Percentiles rank a stretch among this genome's conserved stretches.
phyloP scores from a whole-genome alignment of 169 alveolate species.

The Besnoitia besnoiti region DNA sequence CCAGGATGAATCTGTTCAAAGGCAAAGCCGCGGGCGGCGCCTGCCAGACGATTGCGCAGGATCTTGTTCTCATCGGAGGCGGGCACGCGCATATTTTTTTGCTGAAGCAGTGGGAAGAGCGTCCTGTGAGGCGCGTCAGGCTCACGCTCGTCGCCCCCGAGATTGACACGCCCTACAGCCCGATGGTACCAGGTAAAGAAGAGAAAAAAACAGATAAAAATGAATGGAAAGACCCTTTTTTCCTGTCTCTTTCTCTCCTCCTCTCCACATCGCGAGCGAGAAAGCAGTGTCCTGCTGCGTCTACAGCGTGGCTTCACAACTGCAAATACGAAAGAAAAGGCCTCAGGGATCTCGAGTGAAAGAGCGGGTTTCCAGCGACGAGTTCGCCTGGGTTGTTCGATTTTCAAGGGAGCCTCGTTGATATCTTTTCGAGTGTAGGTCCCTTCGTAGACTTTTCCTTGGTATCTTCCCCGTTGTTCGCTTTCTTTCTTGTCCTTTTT shows the following conservation, averaged over 20 bases:
- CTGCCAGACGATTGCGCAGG: not conserved
- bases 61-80: conserved; percentile 31
- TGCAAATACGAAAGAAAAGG: too few species aligned
- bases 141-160: conserved; percentile 27
- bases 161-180: conserved; percentile 38
- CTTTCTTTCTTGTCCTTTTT: too few species aligned
- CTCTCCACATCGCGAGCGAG: not conserved
- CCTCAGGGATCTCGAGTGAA: too few species aligned
- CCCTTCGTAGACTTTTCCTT: too few species aligned
- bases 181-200: conserved; percentile 24
- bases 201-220: not conserved
- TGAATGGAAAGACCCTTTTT: not conserved
- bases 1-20: not conserved
- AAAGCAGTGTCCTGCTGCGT: too few species aligned
- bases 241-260: too few species aligned
- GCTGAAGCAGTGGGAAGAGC: not conserved
- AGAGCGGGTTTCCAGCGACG: too few species aligned
- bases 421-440: too few species aligned
- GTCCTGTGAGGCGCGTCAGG: not conserved
- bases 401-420: too few species aligned
- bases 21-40: not conserved
- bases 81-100: conserved; percentile 12
- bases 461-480: too few species aligned
- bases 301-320: too few species aligned
- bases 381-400: too few species aligned